Evolutionary conservation across 78 protist species (phyloP), one percentile per base, ranked within the genome.

Genomic region (Diacronema lutheri): DNA sequence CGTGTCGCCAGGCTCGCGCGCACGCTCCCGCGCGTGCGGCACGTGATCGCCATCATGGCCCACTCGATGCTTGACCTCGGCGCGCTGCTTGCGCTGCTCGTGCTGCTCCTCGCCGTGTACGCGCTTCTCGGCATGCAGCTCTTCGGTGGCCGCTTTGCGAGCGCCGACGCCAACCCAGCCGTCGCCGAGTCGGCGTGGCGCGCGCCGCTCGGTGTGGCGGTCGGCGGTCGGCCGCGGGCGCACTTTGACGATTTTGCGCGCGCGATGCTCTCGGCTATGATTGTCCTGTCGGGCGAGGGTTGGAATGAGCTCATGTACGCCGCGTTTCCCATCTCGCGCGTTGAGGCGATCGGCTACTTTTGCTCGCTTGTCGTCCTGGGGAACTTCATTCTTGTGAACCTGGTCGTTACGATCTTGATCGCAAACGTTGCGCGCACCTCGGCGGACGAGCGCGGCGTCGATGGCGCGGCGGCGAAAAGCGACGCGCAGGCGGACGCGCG

Each of bases 271-370:
- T 44, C 62, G 4, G 35, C 40, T 31, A 60, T 71, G 13, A 19
- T 66, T 33, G 77, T 89, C n/a, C 68, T 92, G 50, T 55, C 93
- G 26, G 56, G 73, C 55, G 92, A 89, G 12, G 68, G 83, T 46
- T 92, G 91, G 92, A 85, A 44, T 35, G 79, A 71, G 58, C 40
- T 71, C 23, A 1, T 37, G 61, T 57, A 10, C 60, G 29, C 14
- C 50, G 73, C 46, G 21, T 20, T 35, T 23, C 76, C 83, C 74
- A 11, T 12, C 0, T 7, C 46, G 57, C 60, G 41, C 31, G 29
- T n/a, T 1, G 46, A 0, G 10, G 37, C n/a, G 40, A 5, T 4
- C 50, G 2, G 4, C 62, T 41, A 12, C 31, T 31, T 74, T 14
- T 1, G 4, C 26, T 5, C 29, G n/a, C 0, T 68, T 19, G 3